Conservation (phyloP, 2,329 filamentous ascomycete genomes). For the Diaporthe destruens region DNA sequence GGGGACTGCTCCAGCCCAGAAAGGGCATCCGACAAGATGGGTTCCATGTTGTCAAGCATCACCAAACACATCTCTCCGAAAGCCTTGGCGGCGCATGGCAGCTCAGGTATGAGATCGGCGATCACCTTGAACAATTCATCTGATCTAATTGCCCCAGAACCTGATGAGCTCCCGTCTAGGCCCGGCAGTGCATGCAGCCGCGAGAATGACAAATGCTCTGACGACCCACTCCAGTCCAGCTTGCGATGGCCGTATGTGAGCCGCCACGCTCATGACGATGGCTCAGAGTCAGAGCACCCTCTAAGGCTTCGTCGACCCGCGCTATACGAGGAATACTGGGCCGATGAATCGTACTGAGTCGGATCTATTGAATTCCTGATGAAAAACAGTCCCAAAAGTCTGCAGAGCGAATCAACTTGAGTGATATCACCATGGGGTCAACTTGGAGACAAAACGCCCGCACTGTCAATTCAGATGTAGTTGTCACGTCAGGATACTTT, state of each 20-base stretch:
- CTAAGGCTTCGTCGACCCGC: not conserved
- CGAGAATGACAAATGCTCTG: not conserved
- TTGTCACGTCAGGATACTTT: not conserved
- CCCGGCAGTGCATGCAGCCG: not conserved
- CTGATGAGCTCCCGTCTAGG: not conserved
- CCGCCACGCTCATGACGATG: not conserved
- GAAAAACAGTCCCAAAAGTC: too few relatives aligned
- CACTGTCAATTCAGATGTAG: too few relatives aligned
- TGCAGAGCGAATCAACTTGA: too few relatives aligned
- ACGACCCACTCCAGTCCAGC: too few relatives aligned
- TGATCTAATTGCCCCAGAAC: not conserved
- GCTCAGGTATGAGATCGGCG: not conserved
- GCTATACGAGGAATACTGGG: conserved; percentile 28
- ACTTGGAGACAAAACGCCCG: not conserved
- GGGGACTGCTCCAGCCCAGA: too few relatives aligned
- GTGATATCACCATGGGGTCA: not conserved
- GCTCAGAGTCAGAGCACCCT: not conserved
- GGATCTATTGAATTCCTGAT: too few relatives aligned
- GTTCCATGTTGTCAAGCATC: not conserved
- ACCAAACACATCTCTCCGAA: not conserved
- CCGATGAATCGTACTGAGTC: not conserved
- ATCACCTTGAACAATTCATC: not conserved
- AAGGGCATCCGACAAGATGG: not conserved
- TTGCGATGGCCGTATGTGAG: conserved; percentile 11
- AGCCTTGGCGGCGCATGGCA: not conserved